A percentile compares a stretch with the other conserved stretches of the same genome.
Evolutionary conservation across 768 basidiomycete genomes (phyloP).

Genomic region (Leucosporidium creatinivorum): DNA sequence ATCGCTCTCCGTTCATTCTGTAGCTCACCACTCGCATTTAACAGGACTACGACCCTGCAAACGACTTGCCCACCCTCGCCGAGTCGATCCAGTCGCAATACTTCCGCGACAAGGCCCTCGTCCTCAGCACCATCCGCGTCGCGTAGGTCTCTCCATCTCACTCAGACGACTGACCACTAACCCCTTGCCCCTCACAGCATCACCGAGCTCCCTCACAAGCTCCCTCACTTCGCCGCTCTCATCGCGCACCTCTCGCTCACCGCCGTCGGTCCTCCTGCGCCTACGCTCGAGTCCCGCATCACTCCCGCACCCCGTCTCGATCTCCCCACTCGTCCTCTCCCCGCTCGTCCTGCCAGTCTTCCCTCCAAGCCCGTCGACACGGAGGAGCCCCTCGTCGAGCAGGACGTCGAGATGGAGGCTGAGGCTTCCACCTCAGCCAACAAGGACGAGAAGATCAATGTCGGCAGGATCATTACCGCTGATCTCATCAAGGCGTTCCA

Average conservation of each 20-base stretch:
- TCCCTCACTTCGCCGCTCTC: conserved; percentile 76
- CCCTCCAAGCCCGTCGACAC: conserved; percentile 13
- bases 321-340: conserved; percentile 2
- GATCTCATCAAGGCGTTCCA: conserved; percentile 91
- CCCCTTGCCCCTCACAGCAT: neutral
- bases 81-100: conserved; percentile 38
- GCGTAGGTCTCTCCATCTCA: conserved; percentile 35
- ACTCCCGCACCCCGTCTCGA: conserved; percentile 14
- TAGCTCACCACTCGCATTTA: neutral
- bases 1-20: neutral
- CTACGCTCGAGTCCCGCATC: no score
- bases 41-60: conserved; percentile 42
- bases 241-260: conserved; percentile 53
- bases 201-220: conserved; percentile 90
- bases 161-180: neutral
- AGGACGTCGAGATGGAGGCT: conserved; percentile 41
- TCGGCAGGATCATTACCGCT: conserved; percentile 68
- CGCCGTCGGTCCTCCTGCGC: neutral
- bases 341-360: neutral
- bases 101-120: conserved; percentile 38
- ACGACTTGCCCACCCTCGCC: conserved; percentile 41
- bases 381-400: neutral
- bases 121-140: conserved; percentile 42
- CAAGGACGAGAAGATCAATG: conserved; percentile 42
- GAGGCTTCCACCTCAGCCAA: conserved; percentile 43